Conservation (phyloP, 371 early-diverging fungal species). For the Lichtheimia ramosa region DNA sequence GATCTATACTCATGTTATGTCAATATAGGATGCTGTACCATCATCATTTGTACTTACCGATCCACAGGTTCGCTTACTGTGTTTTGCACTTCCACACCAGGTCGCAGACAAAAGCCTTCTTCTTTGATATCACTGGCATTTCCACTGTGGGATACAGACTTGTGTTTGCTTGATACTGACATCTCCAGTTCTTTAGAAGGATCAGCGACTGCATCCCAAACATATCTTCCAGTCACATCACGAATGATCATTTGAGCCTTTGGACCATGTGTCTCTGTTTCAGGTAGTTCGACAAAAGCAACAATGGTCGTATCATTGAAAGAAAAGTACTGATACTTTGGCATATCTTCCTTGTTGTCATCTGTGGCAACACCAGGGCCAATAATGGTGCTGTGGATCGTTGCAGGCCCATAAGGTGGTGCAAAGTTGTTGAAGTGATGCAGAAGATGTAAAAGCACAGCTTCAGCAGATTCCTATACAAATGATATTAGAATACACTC, state of each 20-base stretch:
- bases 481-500: too few relatives aligned
- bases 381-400: conserved; percentile 44
- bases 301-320: conserved; percentile 62
- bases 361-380: conserved; percentile 48
- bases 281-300: conserved; percentile 58
- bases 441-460: conserved; percentile 47
- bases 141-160: too few relatives aligned
- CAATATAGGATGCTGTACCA: too few relatives aligned
- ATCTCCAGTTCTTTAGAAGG: conserved; percentile 12
- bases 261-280: conserved; percentile 26
- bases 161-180: neutral
- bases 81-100: neutral
- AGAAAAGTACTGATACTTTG: conserved; percentile 59
- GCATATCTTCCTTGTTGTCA: conserved; percentile 28
- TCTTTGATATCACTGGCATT: neutral
- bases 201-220: conserved; percentile 74
- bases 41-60: neutral
- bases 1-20: neutral
- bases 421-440: conserved; percentile 61
- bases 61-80: conserved; percentile 3
- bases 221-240: conserved; percentile 77
- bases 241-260: conserved; percentile 67
- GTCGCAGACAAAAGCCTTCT: neutral
- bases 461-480: conserved; percentile 57
- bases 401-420: conserved; percentile 54